Evolutionary conservation across 2,329 filamentous ascomycete genomes (phyloP).

Genomic region (Ophiocordyceps unilateralis): DNA sequence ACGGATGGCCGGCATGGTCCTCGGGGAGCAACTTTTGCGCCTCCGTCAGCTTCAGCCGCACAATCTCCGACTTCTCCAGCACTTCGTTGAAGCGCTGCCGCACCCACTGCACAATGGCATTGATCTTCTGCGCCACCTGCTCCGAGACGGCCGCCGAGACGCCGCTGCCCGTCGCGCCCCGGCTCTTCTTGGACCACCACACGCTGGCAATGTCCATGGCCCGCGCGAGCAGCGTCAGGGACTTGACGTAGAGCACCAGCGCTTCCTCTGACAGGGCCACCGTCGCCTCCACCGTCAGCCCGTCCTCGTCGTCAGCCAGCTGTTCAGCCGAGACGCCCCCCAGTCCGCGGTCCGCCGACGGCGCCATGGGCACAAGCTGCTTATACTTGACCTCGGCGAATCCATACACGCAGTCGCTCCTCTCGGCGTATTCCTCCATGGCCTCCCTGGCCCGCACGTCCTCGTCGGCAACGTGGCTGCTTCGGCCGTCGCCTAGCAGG

Average conservation of each 20-base stretch:
- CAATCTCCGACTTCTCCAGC: constrained; percentile 85
- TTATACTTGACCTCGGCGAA: constrained; percentile 98
- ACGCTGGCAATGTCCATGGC: constrained; percentile 88
- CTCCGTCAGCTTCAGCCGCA: constrained; percentile 73
- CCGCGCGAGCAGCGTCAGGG: constrained; percentile 73
- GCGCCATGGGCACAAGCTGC: constrained; percentile 79
- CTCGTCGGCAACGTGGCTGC: constrained; percentile 47
- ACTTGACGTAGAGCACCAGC: constrained; percentile 89
- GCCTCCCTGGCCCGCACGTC: constrained; percentile 61
- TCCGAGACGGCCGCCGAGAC: constrained; percentile 24
- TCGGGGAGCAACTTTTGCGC: constrained; percentile 69
- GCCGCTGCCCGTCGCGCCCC: constrained; percentile 34
- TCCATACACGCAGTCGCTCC: constrained; percentile 90
- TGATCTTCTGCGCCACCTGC: constrained; percentile 54
- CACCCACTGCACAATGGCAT: constrained; percentile 90
- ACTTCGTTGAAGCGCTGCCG: constrained; percentile 92
- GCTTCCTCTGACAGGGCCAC: constrained; percentile 86
- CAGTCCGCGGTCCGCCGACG: constrained; percentile 56
- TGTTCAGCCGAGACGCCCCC: constrained; percentile 42
- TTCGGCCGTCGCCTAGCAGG: constrained; percentile 47
- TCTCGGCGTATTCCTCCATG: constrained; percentile 81
- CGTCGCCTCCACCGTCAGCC: constrained; percentile 70
- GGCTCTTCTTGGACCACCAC: constrained; percentile 75
- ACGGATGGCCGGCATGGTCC: constrained; percentile 74
- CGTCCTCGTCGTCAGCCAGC: constrained; percentile 43